Evolutionary conservation across 305 asterid genomes (phyloP), one percentile per base, ranked within the genome.

Genomic region (Solanum hybrid): DNA sequence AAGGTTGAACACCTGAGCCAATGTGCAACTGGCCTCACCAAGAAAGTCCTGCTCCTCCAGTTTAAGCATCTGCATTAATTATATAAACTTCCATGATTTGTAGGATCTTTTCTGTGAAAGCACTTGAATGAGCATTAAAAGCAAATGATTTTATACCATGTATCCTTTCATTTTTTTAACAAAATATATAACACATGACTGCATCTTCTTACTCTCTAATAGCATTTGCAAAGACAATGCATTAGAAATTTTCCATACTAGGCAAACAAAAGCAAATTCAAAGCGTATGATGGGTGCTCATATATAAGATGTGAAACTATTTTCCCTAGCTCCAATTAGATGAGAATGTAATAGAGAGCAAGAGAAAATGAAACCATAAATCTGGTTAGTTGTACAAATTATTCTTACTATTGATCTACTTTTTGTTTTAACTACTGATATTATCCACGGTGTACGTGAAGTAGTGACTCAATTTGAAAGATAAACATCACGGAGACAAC

Each of bases 11-110:
- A 96, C 99, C 99, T 97, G 95, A 26, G 99, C 93, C 90, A 97
- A 87, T 1, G 95, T 89, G 93, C 99, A 96, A 89, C 93, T 94
- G 88, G 98, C 98, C 93, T 95, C 98, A 69, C 99, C 99, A 91
- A 97, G 98, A 93, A 97, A 94, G 94, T 96, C 98, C 92, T 97
- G 99, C 92, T 96, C 99, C 90, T 96, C 98, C 90, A 97, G 93
- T 93, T 91, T 95, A 89, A 97, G 92, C 91, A 91, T 91, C 99
- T 96, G 90, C 31, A 87, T 88, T 89, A 87, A 87, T 89, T 87
- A 91, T 73, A 86, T 75, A 13, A 37, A n/a, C 19, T 31, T 81
- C 78, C 45, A 90, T 76, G 85, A 87, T 56, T 56, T 36, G 27
- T 56, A 56, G 37, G 76, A 19, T 56, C 71, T 85, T 85, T 56